Base-by-base conservation (phyloP, 2,329 filamentous ascomycete genomes). In the Exophiala dermatitidis region DNA sequence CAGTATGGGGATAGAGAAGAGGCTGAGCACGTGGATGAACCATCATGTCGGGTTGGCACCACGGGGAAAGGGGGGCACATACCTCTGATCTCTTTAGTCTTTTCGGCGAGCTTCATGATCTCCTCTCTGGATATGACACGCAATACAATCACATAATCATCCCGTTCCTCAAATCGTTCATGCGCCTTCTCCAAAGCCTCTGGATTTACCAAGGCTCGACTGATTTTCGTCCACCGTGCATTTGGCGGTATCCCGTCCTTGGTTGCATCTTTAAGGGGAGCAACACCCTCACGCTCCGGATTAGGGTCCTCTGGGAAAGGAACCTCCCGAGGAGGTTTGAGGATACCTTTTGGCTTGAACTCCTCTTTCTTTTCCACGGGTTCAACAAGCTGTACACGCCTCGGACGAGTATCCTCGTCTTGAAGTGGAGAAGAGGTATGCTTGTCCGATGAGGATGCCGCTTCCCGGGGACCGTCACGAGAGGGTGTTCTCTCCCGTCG, bases 101-200 rank as follows among this genome's bases (percentile, higher is more conserved):
- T 85, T 58, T 84, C 80, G 8, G 90, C 89, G 66, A 95, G 90
- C 33, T 82, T 84, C 69, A 95, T 86, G 52, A 97, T 95, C 65
- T 97, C 90, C 62, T 94, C 88, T 69, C 86, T 88, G 45, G 82
- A 87, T 66, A 97, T 69, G 5, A 96, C 91, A 52, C 90, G 79
- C 52, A 97, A 76, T 2, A 96, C 90, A 68, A 96, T 95, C 54
- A 97, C 90, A 68, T 90, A 94, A 65, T 95, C 90, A 55, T 90
- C 81, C n/a, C 90, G 81, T 63, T 94, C 87, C 70, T 97, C 91
- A 62, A 86, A 97, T 31, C 91, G 79, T 72, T 96, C 90, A 63
- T 93, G 87, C n/a, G 87, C 86, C 57, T 87, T 79, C 53, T 88
- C 86, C 44, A 97, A 73, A 0, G 90, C 90, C 62, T 91, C 86